Conservation (phyloP, 179 eudicot genomes). For the Heliamphora pulchella region DNA sequence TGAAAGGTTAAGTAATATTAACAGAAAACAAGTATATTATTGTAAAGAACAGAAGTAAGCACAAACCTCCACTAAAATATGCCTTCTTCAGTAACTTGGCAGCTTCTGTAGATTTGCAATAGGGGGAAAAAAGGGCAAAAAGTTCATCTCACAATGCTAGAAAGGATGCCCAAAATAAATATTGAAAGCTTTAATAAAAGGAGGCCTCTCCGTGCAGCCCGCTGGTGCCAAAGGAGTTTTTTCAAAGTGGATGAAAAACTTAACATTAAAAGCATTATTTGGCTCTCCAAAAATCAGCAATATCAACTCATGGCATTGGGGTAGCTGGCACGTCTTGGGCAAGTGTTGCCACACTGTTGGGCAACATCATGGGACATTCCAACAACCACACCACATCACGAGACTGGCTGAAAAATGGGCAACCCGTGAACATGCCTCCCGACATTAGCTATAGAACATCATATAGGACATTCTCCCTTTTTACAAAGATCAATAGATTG, state of each 20-base stretch:
- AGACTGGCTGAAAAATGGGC: no score
- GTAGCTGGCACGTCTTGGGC: not conserved
- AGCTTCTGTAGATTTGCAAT: conserved; percentile 44
- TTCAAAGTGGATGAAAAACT: not conserved
- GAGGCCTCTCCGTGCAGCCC: not conserved
- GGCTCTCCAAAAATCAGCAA: not conserved
- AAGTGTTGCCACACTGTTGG: no score
- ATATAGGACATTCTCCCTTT: no score
- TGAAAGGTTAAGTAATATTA: not conserved
- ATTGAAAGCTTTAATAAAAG: not conserved
- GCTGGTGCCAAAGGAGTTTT: not conserved
- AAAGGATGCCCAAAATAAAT: not conserved
- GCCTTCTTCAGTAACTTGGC: conserved; percentile 78
- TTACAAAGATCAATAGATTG: no score
- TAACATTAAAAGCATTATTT: not conserved
- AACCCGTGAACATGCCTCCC: no score
- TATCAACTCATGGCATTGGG: not conserved
- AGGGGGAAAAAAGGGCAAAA: not conserved
- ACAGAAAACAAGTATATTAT: not conserved
- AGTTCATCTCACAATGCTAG: not conserved
- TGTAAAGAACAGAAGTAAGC: not conserved
- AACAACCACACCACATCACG: no score
- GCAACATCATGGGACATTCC: no score
- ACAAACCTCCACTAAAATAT: conserved; percentile 89
- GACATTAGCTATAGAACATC: no score